Evolutionary conservation across 257 asterid species (phyloP), one percentile per base, ranked within the genome.

Genomic region (Parsonsia alboflavescens): DNA sequence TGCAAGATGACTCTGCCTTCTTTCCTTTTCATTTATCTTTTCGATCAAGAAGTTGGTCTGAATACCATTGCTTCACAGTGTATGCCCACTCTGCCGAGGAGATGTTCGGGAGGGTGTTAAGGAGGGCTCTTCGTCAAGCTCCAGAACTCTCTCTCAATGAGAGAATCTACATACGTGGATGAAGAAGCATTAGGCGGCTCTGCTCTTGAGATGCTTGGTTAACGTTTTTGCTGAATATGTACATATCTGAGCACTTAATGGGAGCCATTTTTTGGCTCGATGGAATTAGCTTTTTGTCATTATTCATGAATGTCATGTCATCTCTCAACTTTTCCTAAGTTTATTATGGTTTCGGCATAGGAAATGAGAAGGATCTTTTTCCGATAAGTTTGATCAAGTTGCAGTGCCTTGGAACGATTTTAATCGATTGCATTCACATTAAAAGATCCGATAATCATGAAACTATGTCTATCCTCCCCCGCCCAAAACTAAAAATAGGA

Each of bases 81-180:
- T 91, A 72, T 93, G 97, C 87, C 98, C 98, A 36, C 91, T 93
- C 70, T 93, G 98, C 84, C 88, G 98, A 41, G 92, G 92, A 80
- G 96, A 93, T 76, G 96, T 93, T 61, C 87, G 87, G 36, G 88
- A 85, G 80, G 92, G 90, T 76, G 82, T 33, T 9, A n/a, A 46
- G 36, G 89, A 82, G 58, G 65, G 81, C 80, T 81, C 87, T 72
- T 71, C 42, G 67, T 84, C 89, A 46, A 82, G 71, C 78, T 80
- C 82, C 56, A 81, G 75, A 67, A 52, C 36, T 62, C 72, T 33
- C 53, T 62, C 75, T 77, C 64, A 58, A 50, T 75, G 78, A 71
- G 56, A 49, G 50, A 72, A 57, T 49, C n/a, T n/a, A n/a, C 1
- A 19, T 15, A 50, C 7, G 17, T 52, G 16, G 16, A 52, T 2